Conservation (phyloP, 768 basidiomycete species). For the Mrakia hoshinonis region DNA sequence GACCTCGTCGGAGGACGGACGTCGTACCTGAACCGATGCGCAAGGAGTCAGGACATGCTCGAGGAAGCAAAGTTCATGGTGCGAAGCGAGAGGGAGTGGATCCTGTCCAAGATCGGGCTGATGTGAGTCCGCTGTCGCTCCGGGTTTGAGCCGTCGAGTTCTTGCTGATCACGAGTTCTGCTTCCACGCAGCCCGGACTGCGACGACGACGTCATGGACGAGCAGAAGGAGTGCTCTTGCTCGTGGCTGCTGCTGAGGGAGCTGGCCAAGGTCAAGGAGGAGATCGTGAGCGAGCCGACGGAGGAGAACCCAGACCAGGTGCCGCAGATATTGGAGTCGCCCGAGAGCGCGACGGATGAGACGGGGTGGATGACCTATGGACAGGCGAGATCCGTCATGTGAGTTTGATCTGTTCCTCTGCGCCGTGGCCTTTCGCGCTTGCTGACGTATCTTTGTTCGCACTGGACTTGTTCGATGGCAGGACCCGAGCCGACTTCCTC, state of each 20-base stretch:
- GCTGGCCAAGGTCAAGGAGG: constrained; percentile 45
- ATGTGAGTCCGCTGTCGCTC: constrained; percentile 31
- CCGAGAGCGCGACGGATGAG: constrained; percentile 61
- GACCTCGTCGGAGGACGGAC: constrained; percentile 67
- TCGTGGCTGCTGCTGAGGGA: constrained; percentile 50
- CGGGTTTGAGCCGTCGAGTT: not conserved
- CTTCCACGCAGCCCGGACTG: not conserved
- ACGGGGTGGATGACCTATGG: constrained; percentile 58
- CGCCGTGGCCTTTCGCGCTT: not conserved
- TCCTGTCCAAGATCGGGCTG: constrained; percentile 17
- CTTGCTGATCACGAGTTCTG: too few relatives aligned
- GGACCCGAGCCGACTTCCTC: constrained; percentile 40
- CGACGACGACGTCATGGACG: constrained; percentile 74
- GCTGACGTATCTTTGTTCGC: constrained; percentile 6
- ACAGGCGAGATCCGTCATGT: constrained; percentile 43
- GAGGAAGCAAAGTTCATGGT: constrained; percentile 36
- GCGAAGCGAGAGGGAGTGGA: constrained; percentile 11
- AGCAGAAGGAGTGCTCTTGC: constrained; percentile 49
- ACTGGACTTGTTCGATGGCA: constrained; percentile 49
- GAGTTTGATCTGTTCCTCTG: constrained; percentile 1
- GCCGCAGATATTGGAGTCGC: not conserved
- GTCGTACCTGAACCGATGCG: constrained; percentile 62
- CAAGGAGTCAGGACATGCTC: constrained; percentile 55
- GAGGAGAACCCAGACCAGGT: constrained; percentile 28
- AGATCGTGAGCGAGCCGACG: constrained; percentile 9